Base-by-base conservation (phyloP, 1,139 yeast species). In the Yamadazyma spencermartinsiae region DNA sequence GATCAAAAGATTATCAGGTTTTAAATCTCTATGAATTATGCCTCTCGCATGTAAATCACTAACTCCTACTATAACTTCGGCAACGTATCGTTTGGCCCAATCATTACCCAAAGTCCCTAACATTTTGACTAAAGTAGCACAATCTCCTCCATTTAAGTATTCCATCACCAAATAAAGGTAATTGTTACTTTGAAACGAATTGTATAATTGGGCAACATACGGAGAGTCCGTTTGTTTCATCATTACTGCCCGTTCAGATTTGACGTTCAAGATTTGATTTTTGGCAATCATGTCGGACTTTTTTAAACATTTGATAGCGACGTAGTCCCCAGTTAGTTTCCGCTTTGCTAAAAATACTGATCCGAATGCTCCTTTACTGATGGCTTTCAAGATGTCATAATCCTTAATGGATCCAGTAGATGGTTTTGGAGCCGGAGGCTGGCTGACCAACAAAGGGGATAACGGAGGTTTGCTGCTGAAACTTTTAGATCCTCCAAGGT, bases 311-410 rank as follows among this genome's bases (percentile, higher is more conserved):
- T 94, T 94, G 44, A 94, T 89, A 1, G 99, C 98, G 50, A 86
- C 94, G 58, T 89, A 86, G 46, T 94, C 98, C 2, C 98, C 97
- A 0, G 98, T 92, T 11, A 85, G 61, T 51, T 80, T 83, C 50
- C 94, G 76, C 46, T 83, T 79, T 0, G 96, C 92, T 13, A 94
- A 68, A 56, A 82, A 92, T 1, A 94, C 99, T 29, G 95, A 85
- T 0, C 98, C 98, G 69, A 90, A 94, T 0, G 99, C 98, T 23
- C 99, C 99, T 56, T 88, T 87, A 56, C 96, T 86, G 38, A 94
- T 89, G 0, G 98, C 96, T 55, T 89, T 89, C 41, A 94, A 69
- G 25, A 92, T 80, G 50, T 88, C 96, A 58, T 89, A 94, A 60
- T 94, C 98, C 45, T 77, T 79, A 20, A 90, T 89, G 2, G 88